These are phyloP conservation scores for Leucocoprinus sp. DNA, from an alignment of 768 basidiomycete genomes.

Conservation along the genomic window DNA sequence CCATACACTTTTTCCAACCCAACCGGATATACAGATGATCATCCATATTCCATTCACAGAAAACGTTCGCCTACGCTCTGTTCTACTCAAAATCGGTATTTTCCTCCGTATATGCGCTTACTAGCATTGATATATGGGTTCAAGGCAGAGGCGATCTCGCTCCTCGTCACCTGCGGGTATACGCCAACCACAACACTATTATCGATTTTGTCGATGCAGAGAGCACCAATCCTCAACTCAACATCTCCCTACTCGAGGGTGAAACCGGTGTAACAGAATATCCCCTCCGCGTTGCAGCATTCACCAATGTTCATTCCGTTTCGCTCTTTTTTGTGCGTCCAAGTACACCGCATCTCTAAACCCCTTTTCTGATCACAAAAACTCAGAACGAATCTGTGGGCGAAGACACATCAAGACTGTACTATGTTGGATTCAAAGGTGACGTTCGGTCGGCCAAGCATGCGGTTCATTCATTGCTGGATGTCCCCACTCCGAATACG, in stretches of 20 bases:
- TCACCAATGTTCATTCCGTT: constrained; percentile 64
- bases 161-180: constrained; percentile 69
- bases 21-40: constrained; percentile 45
- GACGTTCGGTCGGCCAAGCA: constrained; percentile 47
- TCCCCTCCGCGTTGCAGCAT: constrained; percentile 67
- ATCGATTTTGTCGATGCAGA: constrained; percentile 75
- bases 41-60: constrained; percentile 76
- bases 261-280: constrained; percentile 67
- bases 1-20: background rate
- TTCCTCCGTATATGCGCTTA: background rate
- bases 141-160: constrained; percentile 71
- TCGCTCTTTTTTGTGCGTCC: constrained; percentile 73
- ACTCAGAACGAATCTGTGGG: constrained; percentile 58
- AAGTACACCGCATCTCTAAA: background rate
- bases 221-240: constrained; percentile 56
- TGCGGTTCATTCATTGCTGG: constrained; percentile 55
- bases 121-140: constrained; percentile 1
- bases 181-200: constrained; percentile 65
- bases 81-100: constrained; percentile 70
- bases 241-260: constrained; percentile 64
- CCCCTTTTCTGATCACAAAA: background rate
- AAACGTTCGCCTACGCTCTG: constrained; percentile 66
- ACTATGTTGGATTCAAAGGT: constrained; percentile 81
- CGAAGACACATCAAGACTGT: constrained; percentile 57
- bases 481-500: constrained; percentile 74